phyloP scores from a whole-genome alignment of 139 green algal species.

The Chlorella vulgaris region DNA sequence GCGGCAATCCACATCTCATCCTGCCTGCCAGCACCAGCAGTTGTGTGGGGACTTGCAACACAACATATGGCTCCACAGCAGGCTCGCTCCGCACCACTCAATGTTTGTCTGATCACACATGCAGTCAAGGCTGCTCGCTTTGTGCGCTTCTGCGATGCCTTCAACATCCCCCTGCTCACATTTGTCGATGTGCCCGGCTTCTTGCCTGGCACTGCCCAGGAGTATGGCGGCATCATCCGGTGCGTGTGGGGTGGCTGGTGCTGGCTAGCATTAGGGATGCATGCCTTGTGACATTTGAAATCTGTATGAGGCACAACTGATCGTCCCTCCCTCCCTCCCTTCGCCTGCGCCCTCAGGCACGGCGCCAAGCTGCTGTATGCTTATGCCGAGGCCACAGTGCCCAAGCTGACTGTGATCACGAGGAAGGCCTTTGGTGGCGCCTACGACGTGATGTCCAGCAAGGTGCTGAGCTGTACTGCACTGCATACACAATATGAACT shows the following conservation, averaged over 20 bases:
- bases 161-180: constrained; percentile 75
- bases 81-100: too few species aligned
- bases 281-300: not conserved
- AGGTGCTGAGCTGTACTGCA: constrained; percentile 15
- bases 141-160: constrained; percentile 78
- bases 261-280: not conserved
- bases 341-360: constrained; percentile 35
- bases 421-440: constrained; percentile 76
- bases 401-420: constrained; percentile 75
- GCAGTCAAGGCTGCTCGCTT: constrained; percentile 58
- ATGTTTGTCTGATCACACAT: not conserved
- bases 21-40: too few species aligned
- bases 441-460: constrained; percentile 67
- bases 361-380: constrained; percentile 81
- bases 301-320: not conserved
- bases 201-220: constrained; percentile 63
- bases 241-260: not conserved
- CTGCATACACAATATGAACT: too few species aligned
- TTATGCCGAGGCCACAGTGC: constrained; percentile 74
- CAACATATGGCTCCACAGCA: too few species aligned
- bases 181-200: constrained; percentile 79
- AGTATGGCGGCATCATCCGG: constrained; percentile 70
- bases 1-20: not conserved
- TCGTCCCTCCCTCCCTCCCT: not conserved
- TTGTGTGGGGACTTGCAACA: too few species aligned